Base-by-base conservation (phyloP, 768 basidiomycete genomes). In the Tylopilus rubrobrunneus region DNA sequence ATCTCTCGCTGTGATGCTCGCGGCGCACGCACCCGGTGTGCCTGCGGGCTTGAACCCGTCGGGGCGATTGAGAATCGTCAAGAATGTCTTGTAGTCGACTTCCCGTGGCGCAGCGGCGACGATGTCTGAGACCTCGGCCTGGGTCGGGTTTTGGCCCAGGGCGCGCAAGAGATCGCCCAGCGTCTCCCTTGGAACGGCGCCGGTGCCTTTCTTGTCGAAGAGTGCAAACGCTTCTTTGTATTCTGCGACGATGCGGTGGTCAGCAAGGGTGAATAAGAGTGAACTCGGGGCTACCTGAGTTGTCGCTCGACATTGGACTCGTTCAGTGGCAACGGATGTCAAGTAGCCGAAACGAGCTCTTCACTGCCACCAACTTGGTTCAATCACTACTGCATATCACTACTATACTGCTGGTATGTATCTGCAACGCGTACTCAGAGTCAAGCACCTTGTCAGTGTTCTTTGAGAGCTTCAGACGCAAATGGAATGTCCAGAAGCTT, bases 81-180 rank as follows among this genome's bases (percentile, higher is more conserved):
- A 71, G 72, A 99, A 99, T 0, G 89, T 83, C 70, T 89, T 87
- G 77, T 94, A 98, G 71, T 95, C 91, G 49, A 98, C 96, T 53
- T 95, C 89, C 53, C 84, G 76, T 15, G 91, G 91, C 3, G 91
- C 85, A 14, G 73, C 68, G 5, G 77, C 73, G 28, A 89, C 81
- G 58, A 98, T 84, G 19, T 92, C 88, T 9, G 83, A 81, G 5
- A 98, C 94, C 71, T 99, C 95, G n/a, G 89, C 86, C 70, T 98
- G 97, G 0, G 96, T 98, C n/a, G 97, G 97, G 69, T 99, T 99
- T 76, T 98, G 97, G 3, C 97, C 97, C 4, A 99, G 76, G 0
- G 93, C 93, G 42, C 97, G 83, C 15, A 99, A 74, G 10, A 99
- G 82, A 70, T 98, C 96, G 9, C 97, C 97, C 1, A 99, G 75